Base-by-base conservation (phyloP, 192 early-diverging fungal species). In the Coemansia sp. region DNA sequence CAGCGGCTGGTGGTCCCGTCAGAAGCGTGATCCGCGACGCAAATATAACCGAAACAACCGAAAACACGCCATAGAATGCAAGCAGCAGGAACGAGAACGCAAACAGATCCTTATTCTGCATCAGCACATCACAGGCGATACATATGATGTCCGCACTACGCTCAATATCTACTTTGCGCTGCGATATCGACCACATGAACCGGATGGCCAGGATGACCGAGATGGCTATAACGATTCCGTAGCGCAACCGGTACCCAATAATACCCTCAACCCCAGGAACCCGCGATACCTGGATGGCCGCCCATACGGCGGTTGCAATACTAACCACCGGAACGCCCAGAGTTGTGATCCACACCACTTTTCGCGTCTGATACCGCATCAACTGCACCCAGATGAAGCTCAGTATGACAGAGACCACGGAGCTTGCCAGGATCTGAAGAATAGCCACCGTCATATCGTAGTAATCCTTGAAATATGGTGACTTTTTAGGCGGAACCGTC, bases 281-380 rank as follows among this genome's bases (percentile, higher is more conserved):
- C 18, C 61, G 23, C 23, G 72, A 54, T 23, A 82, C 45, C 65
- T 74, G 79, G 12, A 62, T 68, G 6, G 61, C 67, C 1, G 75
- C 79, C 79, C 79, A 82, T 58, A 82, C 45, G 2, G 79, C 79
- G n/a, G 64, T 76, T 10, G 68, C 68, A 2, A 54, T 48, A 10
- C 79, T 68, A 9, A 71, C 74, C 32, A 82, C 74, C 6, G 79
- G 79, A 6, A 76, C 71, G 6, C 65, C 66, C 62, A 82, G 68
- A 0, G 79, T 82, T 5, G 79, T 82, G 57, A 82, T 68, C 79
- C 79, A 82, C 4, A 82, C 67, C 0, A 76, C 74, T 43, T 71
- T 76, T 8, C 71, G 67, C 19, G 79, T 76, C 58, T 82, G 79
- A 47, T 65, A 56, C 44, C 75, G 79, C 71, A 82, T 48, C 16